Percentiles rank a stretch among this genome's conserved stretches.
These are phyloP conservation scores for Fusarium siculi DNA, from an alignment of 2,329 filamentous ascomycete species.

Conservation along the genomic window DNA sequence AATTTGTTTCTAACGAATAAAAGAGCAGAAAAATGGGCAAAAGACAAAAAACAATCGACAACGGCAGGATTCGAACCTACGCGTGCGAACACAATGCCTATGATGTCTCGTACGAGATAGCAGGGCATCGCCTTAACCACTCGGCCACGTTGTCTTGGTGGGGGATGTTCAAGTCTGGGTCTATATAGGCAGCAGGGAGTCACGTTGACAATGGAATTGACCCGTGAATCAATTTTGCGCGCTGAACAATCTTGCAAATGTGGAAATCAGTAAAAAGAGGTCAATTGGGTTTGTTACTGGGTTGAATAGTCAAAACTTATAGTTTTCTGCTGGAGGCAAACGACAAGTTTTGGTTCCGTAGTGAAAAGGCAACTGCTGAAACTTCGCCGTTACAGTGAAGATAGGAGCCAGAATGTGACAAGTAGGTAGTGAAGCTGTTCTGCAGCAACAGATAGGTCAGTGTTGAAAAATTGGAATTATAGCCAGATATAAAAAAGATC, in stretches of 20 bases:
- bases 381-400: rapidly evolving
- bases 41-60: slow-evolving; percentile 6
- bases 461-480: background rate
- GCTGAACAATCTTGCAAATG: background rate
- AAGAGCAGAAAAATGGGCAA: rapidly evolving
- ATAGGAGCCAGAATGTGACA: rapidly evolving
- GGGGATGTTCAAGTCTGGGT: rapidly evolving
- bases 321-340: rapidly evolving
- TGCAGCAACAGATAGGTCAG: rapidly evolving
- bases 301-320: rapidly evolving
- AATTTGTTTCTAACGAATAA: rapidly evolving
- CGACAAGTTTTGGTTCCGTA: rapidly evolving
- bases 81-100: slow-evolving; percentile 33
- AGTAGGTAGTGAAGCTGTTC: too few relatives aligned
- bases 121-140: slow-evolving; percentile 34
- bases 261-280: too few relatives aligned
- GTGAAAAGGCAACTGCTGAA: rapidly evolving
- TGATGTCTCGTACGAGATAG: slow-evolving; percentile 25
- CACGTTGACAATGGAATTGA: rapidly evolving
- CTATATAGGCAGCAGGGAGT: background rate
- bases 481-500: rapidly evolving
- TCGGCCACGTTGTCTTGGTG: slow-evolving; percentile 24
- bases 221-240: rapidly evolving
- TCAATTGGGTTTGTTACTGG: rapidly evolving
- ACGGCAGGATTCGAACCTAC: slow-evolving; percentile 34